These are phyloP conservation scores for Diaporthe sp. DNA, from an alignment of 2,329 filamentous ascomycete genomes.

Conservation along the genomic window DNA sequence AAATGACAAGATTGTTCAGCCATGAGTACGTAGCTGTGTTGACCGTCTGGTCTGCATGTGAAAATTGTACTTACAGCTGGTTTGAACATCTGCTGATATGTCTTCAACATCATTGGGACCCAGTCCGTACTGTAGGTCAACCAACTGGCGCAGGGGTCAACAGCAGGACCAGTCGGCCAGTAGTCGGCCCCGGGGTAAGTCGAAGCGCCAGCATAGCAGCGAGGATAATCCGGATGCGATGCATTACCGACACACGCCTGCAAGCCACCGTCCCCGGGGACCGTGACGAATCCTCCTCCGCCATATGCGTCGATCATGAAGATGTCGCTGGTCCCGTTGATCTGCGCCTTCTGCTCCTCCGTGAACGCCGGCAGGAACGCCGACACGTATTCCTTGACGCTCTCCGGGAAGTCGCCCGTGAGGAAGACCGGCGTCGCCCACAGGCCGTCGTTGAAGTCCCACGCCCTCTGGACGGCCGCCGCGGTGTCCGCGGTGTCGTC, in stretches of 20 bases:
- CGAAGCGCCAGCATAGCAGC: not conserved
- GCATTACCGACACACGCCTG: slow-evolving; percentile 15
- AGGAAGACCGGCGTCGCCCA: slow-evolving; percentile 26
- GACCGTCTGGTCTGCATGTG: not conserved
- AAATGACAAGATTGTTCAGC: not conserved
- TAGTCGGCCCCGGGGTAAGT: slow-evolving; percentile 25
- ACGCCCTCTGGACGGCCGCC: slow-evolving; percentile 23
- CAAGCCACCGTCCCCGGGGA: slow-evolving; percentile 14
- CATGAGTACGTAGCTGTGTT: not conserved
- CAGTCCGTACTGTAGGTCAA: slow-evolving; percentile 22
- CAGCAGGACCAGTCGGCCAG: slow-evolving; percentile 30
- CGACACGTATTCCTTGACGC: slow-evolving; percentile 8
- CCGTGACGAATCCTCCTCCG: slow-evolving; percentile 1
- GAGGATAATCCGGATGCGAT: slow-evolving; percentile 12
- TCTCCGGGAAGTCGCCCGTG: slow-evolving; percentile 24
- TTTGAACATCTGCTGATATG: slow-evolving; percentile 34
- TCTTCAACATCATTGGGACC: slow-evolving; percentile 21
- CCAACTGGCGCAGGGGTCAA: slow-evolving; percentile 32
- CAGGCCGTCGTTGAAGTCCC: slow-evolving; percentile 32
- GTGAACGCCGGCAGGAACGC: slow-evolving; percentile 13
- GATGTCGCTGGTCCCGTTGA: slow-evolving; percentile 21
- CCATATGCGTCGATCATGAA: slow-evolving; percentile 32
- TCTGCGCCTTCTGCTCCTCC: not conserved
- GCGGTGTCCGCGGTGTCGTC: slow-evolving; percentile 3
- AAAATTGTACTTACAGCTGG: not conserved